Percentiles rank a stretch among this genome's conserved stretches.
These are phyloP conservation scores for Jamesozyma jinghongensis DNA, from an alignment of 805 yeast genomes.

Conservation along the genomic window DNA sequence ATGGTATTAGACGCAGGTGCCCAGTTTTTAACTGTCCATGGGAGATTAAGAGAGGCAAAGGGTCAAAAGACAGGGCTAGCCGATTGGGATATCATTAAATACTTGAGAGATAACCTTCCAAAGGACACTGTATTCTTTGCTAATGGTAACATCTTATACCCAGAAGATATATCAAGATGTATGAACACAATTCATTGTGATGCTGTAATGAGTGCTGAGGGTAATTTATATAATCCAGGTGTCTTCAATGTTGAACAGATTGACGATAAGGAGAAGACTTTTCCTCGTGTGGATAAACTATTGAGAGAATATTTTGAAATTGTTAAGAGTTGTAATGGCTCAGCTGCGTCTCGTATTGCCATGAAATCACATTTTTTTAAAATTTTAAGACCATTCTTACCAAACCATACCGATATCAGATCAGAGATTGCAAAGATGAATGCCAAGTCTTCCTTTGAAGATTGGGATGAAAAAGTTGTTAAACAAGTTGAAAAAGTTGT, in stretches of 20 bases:
- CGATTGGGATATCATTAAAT: conserved; percentile 75
- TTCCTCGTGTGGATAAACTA: conserved; percentile 77
- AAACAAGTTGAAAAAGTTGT: conserved; percentile 60
- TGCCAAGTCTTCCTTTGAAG: conserved; percentile 37
- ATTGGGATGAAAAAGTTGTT: conserved; percentile 48
- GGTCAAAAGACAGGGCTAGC: conserved; percentile 96
- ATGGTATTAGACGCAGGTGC: conserved; percentile 92
- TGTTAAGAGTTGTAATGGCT: conserved; percentile 37
- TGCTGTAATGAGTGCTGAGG: conserved; percentile 97
- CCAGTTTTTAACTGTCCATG: conserved; percentile 89
- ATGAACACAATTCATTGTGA: conserved; percentile 58
- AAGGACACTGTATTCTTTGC: conserved; percentile 80
- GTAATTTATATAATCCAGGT: conserved; percentile 88
- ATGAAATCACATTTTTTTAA: conserved; percentile 93
- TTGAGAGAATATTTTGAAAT: conserved; percentile 84
- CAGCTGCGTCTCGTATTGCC: conserved; percentile 65
- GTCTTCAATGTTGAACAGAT: conserved; percentile 42
- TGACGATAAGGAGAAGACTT: conserved; percentile 51
- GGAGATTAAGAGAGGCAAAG: conserved; percentile 93
- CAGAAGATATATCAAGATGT: conserved; percentile 72
- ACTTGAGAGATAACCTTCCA: conserved; percentile 69
- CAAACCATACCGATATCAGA: conserved; percentile 69
- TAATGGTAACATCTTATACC: conserved; percentile 89
- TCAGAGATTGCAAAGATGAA: conserved; percentile 52
- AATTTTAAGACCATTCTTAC: conserved; percentile 69